These are phyloP conservation scores for Termitomyces heimii DNA, from an alignment of 768 basidiomycete genomes.

Conservation along the genomic window DNA sequence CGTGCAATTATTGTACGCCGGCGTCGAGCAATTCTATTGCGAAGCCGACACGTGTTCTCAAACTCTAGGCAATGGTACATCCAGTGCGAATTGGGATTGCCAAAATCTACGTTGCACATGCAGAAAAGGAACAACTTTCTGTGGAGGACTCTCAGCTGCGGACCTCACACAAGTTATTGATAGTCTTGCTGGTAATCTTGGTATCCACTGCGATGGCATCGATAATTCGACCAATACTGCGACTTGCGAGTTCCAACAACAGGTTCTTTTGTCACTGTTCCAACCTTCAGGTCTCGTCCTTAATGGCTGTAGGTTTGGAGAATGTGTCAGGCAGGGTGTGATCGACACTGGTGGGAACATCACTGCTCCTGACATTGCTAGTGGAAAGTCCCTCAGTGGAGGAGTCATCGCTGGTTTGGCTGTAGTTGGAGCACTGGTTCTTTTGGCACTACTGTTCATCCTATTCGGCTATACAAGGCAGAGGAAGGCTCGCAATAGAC, in stretches of 20 bases:
- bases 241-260: constrained; percentile 76
- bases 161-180: constrained; percentile 63
- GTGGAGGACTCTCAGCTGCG: constrained; percentile 43
- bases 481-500: constrained; percentile 48
- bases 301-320: constrained; percentile 75
- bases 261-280: constrained; percentile 60
- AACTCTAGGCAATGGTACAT: constrained; percentile 30
- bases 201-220: constrained; percentile 57
- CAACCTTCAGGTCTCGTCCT: constrained; percentile 69
- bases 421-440: constrained; percentile 66
- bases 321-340: constrained; percentile 79
- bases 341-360: constrained; percentile 51
- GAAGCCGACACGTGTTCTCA: constrained; percentile 67
- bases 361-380: constrained; percentile 19
- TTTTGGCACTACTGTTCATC: constrained; percentile 53
- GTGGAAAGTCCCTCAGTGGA: constrained; percentile 49
- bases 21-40: constrained; percentile 88
- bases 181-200: constrained; percentile 55
- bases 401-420: constrained; percentile 92
- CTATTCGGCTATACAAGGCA: constrained; percentile 57
- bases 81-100: constrained; percentile 61
- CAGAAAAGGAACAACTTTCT: constrained; percentile 63
- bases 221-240: constrained; percentile 39
- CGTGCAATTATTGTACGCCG: constrained; percentile 73
- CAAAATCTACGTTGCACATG: constrained; percentile 73